Conservation (phyloP, 75 land plant species). For the Cunninghamia lanceolata region DNA sequence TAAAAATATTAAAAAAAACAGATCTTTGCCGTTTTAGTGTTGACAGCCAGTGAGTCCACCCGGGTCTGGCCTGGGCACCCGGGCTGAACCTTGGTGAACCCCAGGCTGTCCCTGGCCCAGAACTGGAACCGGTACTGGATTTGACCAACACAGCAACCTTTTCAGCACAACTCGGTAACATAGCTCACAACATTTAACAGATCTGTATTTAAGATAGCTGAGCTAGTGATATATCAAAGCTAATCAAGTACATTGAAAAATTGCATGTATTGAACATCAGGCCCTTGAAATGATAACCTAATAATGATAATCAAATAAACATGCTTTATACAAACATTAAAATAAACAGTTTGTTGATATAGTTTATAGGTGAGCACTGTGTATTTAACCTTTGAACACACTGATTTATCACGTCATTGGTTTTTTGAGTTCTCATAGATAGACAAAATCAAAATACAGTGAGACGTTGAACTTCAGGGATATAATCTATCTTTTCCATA, state of each 20-base stretch:
- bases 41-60: too few relatives aligned
- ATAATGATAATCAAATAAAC: not conserved
- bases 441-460: not conserved
- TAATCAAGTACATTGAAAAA: not conserved
- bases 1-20: too few relatives aligned
- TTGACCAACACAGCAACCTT: too few relatives aligned
- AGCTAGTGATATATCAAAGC: too few relatives aligned
- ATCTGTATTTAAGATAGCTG: too few relatives aligned
- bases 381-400: not conserved
- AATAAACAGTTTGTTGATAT: not conserved
- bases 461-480: not conserved
- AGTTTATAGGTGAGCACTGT: not conserved
- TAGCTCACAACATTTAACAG: too few relatives aligned
- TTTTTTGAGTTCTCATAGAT: not conserved
- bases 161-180: too few relatives aligned
- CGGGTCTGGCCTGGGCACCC: too few relatives aligned
- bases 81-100: too few relatives aligned
- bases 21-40: too few relatives aligned
- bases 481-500: not conserved
- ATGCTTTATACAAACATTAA: not conserved
- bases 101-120: too few relatives aligned
- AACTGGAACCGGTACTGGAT: too few relatives aligned
- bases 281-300: not conserved
- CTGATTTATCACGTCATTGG: not conserved
- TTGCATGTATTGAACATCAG: not conserved